Evolutionary conservation across 345 rosid species (phyloP).

Genomic region (Citrus reticulata): DNA sequence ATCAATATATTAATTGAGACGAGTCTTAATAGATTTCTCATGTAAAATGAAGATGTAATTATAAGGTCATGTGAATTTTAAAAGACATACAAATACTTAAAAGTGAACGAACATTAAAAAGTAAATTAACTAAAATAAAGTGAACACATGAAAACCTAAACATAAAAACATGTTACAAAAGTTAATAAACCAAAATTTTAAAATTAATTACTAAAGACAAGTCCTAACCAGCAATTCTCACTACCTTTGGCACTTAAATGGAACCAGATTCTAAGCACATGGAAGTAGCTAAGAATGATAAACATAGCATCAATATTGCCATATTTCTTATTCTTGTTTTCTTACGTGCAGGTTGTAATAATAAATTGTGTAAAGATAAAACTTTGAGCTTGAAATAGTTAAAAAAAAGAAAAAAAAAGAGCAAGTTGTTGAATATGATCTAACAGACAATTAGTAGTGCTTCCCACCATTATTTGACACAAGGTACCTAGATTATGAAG

Average conservation of each 20-base stretch:
- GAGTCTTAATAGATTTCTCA: too few species aligned
- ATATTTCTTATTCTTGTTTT: background rate
- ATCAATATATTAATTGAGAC: too few species aligned
- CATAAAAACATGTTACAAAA: background rate
- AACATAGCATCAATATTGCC: background rate
- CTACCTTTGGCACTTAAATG: background rate
- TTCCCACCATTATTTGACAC: conserved; percentile 17
- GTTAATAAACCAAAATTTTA: background rate
- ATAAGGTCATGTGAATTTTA: too few species aligned
- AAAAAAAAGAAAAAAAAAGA: background rate
- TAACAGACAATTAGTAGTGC: conserved; percentile 21
- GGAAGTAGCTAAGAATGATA: conserved; percentile 4
- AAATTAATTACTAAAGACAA: background rate
- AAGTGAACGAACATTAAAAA: too few species aligned
- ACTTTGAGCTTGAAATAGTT: background rate
- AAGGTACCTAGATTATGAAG: conserved; percentile 9
- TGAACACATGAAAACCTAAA: too few species aligned
- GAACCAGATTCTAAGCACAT: background rate
- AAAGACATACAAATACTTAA: too few species aligned
- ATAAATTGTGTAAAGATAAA: background rate
- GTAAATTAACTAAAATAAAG: too few species aligned
- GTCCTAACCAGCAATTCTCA: background rate
- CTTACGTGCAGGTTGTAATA: background rate
- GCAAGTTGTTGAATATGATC: conserved; percentile 13
- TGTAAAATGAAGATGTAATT: too few species aligned